Evolutionary conservation across 2,329 filamentous ascomycete genomes (phyloP), one percentile per base, ranked within the genome.

Genomic region (Aspergillus niger): DNA sequence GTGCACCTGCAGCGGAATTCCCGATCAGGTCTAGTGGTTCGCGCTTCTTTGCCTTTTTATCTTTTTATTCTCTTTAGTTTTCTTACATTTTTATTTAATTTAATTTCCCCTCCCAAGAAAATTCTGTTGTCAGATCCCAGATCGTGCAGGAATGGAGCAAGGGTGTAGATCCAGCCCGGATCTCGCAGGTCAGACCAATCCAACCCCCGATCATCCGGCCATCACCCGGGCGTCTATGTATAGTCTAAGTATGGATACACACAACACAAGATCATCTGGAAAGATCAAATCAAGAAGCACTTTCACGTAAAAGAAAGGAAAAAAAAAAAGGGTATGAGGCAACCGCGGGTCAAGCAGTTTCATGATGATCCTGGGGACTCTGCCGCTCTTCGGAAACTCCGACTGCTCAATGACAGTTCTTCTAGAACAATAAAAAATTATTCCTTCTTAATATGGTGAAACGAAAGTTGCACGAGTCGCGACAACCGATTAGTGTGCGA

Each of bases 101-200:
- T 15, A 15, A 36, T 36, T 36, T 36, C 11, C 11, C 32, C 11
- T 47, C 30, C 15, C 24, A 7, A 11, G 20, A 32, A 32, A 26
- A 43, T 15, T 44, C 5, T 44, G 52, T 43, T 30, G 52, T 44
- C 39, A 55, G 52, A 28, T 54, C 57, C 51, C 50, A 38, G 57
- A 59, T 59, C 57, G 50, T 59, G 57, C 57, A 59, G 50, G 50
- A 36, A 39, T 54, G 49, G 49, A 54, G 50, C 43, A 48, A 59
- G 30, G 20, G 57, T 49, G 57, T n/a, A 43, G 57, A 58, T 58
- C 56, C 50, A 59, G 50, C 17, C 57, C 54, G 50, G 57, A 59
- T 59, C 57, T 59, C 41, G 57, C 57, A 59, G 57, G 24, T 36
- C 36, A 50, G 43, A 44, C 32, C 22, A 30, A 44, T 53, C 15